Evolutionary conservation across 371 early-diverging fungal genomes (phyloP).

Genomic region (Mortierella sp.): DNA sequence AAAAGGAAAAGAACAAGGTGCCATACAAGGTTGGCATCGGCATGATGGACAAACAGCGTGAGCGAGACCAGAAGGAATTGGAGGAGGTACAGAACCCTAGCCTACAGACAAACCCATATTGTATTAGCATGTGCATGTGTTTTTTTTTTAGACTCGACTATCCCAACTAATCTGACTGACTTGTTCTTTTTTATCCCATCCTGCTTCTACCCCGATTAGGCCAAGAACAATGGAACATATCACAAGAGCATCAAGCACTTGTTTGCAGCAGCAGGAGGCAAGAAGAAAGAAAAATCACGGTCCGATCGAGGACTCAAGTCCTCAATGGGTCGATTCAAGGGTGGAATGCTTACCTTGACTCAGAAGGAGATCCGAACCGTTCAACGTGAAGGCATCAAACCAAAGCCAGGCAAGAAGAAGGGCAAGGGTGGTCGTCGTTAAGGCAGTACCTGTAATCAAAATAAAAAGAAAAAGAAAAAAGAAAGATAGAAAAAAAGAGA

Average conservation of each 20-base stretch:
- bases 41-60: constrained; percentile 50
- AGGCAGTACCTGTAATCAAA: no score
- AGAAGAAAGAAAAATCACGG: constrained; percentile 40
- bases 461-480: no score
- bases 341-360: constrained; percentile 29
- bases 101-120: not conserved
- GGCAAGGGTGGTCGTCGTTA: constrained; percentile 26
- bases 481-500: no score
- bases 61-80: constrained; percentile 43
- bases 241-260: constrained; percentile 52
- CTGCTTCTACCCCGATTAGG: constrained; percentile 7
- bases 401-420: constrained; percentile 32
- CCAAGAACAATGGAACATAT: constrained; percentile 54
- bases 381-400: constrained; percentile 42
- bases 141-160: not conserved
- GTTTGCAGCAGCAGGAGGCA: constrained; percentile 50
- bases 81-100: constrained; percentile 21
- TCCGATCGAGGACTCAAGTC: constrained; percentile 47
- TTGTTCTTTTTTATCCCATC: not conserved
- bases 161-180: not conserved
- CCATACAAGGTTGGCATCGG: constrained; percentile 42
- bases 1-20: constrained; percentile 38
- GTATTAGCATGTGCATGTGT: not conserved
- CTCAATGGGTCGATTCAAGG: constrained; percentile 52
- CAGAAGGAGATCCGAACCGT: constrained; percentile 50